Percentiles rank a stretch among this genome's conserved stretches.
phyloP scores from a whole-genome alignment of 192 early-diverging fungal species.

The Geranomyces michiganensis region DNA sequence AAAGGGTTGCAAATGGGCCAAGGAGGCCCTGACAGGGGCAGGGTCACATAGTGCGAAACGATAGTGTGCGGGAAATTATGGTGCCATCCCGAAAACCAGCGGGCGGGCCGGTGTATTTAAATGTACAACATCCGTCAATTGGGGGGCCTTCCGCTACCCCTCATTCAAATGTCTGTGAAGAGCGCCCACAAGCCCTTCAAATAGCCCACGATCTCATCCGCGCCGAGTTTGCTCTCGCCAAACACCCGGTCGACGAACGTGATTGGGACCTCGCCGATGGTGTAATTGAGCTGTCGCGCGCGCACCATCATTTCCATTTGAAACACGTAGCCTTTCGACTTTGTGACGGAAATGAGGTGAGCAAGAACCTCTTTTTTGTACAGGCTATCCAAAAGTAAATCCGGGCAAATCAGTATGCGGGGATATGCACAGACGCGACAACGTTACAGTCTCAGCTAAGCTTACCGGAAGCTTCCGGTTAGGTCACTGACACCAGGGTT shows the following conservation, averaged over 20 bases:
- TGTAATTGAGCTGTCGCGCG: conserved; percentile 85
- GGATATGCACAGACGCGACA: not conserved
- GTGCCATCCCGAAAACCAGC: too few relatives aligned
- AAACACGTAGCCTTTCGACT: conserved; percentile 98
- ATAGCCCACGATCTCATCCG: conserved; percentile 92
- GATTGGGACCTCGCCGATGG: conserved; percentile 90
- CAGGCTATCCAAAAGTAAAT: too few relatives aligned
- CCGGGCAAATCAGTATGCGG: not conserved
- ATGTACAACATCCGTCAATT: too few relatives aligned
- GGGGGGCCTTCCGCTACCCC: too few relatives aligned
- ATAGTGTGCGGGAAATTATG: too few relatives aligned
- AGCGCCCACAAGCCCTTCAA: conserved; percentile 87
- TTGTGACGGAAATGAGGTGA: conserved; percentile 81
- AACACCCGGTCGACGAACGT: conserved; percentile 99
- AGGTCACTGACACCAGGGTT: conserved; percentile 91
- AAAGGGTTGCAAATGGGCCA: conserved; percentile 69
- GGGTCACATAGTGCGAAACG: too few relatives aligned
- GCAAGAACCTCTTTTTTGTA: conserved; percentile 91
- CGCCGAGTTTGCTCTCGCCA: conserved; percentile 94
- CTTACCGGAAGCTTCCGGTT: conserved; percentile 88
- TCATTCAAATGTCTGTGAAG: conserved; percentile 48
- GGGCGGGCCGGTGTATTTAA: too few relatives aligned
- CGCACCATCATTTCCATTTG: conserved; percentile 99
- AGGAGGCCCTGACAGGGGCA: conserved; percentile 61
- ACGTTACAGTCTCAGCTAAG: not conserved